These are phyloP conservation scores for Penicillium sp. DNA, from an alignment of 2,329 filamentous ascomycete genomes.

Conservation along the genomic window DNA sequence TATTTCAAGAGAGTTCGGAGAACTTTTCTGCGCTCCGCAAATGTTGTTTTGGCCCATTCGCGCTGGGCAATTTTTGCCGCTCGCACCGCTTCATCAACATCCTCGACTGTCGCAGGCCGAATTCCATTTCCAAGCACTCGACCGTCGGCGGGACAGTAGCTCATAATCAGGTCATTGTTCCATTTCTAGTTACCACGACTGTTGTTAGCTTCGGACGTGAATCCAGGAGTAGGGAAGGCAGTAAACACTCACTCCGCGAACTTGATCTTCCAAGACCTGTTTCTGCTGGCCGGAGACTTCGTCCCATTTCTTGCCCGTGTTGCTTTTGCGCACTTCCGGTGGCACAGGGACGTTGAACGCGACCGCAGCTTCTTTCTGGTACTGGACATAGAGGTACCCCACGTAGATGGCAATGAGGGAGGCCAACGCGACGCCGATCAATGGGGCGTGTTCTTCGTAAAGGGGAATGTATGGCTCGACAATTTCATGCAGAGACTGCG, in stretches of 20 bases:
- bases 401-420: conserved; percentile 34
- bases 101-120: conserved; percentile 72
- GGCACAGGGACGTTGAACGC: conserved; percentile 42
- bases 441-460: conserved; percentile 21
- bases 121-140: conserved; percentile 66
- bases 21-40: conserved; percentile 74
- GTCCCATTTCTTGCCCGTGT: conserved; percentile 37
- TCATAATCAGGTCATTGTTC: conserved; percentile 42
- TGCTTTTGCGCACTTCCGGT: conserved; percentile 33
- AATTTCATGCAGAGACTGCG: conserved; percentile 21
- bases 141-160: conserved; percentile 78
- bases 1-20: conserved; percentile 78
- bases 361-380: conserved; percentile 35
- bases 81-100: conserved; percentile 76
- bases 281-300: conserved; percentile 35
- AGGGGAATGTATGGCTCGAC: conserved; percentile 17
- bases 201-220: conserved; percentile 15
- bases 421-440: conserved; percentile 27
- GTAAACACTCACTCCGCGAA: conserved; percentile 36
- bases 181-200: conserved; percentile 33
- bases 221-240: background rate
- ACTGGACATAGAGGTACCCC: conserved; percentile 32
- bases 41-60: conserved; percentile 76
- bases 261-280: conserved; percentile 39
- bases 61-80: conserved; percentile 73